These are phyloP conservation scores for Raphanus raphanistrum DNA, from an alignment of 345 rosid genomes.

Conservation along the genomic window DNA sequence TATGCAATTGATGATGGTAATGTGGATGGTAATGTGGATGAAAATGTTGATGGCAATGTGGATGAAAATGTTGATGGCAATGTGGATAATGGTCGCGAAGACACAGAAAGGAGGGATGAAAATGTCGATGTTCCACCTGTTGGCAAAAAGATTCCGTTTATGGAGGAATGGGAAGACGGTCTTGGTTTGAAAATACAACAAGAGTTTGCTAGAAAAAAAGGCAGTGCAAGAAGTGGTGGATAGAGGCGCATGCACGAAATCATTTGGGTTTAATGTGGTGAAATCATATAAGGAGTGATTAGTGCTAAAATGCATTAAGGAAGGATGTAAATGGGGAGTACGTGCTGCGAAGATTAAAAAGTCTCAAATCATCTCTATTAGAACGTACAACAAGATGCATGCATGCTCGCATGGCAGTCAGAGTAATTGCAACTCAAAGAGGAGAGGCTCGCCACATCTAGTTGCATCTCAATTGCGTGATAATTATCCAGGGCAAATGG, in stretches of 20 bases:
- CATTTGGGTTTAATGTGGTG: background rate
- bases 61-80: too few species aligned
- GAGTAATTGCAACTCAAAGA: background rate
- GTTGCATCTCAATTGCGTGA: background rate
- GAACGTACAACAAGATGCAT: background rate
- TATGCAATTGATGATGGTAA: too few species aligned
- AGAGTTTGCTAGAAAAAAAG: background rate
- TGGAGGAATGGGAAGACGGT: background rate
- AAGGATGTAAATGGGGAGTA: background rate
- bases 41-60: too few species aligned
- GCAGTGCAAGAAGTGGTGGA: background rate
- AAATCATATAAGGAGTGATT: background rate
- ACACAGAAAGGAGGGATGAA: too few species aligned
- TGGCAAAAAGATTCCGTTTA: background rate
- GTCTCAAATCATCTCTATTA: background rate
- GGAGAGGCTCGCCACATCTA: background rate
- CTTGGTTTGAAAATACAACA: background rate
- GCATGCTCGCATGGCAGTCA: background rate
- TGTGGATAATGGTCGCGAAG: too few species aligned
- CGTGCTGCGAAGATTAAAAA: background rate
- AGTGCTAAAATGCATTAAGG: background rate
- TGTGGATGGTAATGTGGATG: too few species aligned
- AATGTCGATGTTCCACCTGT: too few species aligned
- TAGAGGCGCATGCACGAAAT: background rate
- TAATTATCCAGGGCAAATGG: background rate